Base-by-base conservation (phyloP, 2,329 filamentous ascomycete genomes). In the Fusarium pseudocircinatum region DNA sequence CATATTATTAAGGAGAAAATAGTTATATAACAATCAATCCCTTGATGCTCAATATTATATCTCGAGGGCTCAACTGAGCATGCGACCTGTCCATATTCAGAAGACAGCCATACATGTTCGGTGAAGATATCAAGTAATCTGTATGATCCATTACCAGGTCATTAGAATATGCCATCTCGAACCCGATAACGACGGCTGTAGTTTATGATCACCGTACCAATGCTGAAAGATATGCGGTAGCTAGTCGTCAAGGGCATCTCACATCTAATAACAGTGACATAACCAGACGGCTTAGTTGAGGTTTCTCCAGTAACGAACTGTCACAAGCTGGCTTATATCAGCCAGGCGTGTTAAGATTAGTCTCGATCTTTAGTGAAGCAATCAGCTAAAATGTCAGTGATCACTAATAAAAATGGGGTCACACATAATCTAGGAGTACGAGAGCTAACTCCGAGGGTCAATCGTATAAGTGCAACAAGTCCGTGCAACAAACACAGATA, bases 281-380 rank as follows among this genome's bases (percentile, higher is more conserved):
- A 28, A 43, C 32, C 13, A 34, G 36, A 28, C 28, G 53, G 34
- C 18, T 56, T 49, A 32, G 28, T 36, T 16, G 18, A 54, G 36
- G 24, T 54, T 40, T 22, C 14, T 22, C n/a, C 34, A 54, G 36
- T 28, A n/a, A 24, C 16, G 18, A 39, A 32, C 22, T 26, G 15
- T 34, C 14, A 47, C n/a, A 30, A 59, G 40, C 34, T 78, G 75
- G 72, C 74, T 78, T 62, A 78, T 73, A 58, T 78, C 73, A 78
- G 76, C 75, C 74, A 67, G 36, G 14, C 26, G 12, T 60, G 72
- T 75, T 77, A 71, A 63, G 36, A 32, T 2, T 18, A 39, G 14
- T 22, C 26, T 26, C 12, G 6, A 52, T 34, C 30, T 50, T 9
- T 32, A 3, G 22, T 42, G 39, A n/a, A 6, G 36, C 39, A n/a